A percentile compares a stretch with the other conserved stretches of the same genome.
These are phyloP conservation scores for Sordaria brevicollis DNA, from an alignment of 495 filamentous ascomycete genomes.

Conservation along the genomic window DNA sequence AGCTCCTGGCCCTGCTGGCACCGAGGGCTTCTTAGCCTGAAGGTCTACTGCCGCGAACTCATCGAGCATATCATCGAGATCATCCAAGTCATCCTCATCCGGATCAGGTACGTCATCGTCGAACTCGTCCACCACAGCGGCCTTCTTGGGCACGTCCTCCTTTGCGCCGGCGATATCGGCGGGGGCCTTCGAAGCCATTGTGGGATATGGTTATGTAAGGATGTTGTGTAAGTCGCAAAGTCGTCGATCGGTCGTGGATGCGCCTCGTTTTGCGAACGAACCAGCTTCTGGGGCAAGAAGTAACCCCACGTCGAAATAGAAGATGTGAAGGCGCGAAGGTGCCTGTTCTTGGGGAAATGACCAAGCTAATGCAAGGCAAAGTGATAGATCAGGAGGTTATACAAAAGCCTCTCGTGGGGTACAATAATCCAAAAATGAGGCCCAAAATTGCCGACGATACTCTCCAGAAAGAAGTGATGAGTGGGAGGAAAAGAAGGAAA, in stretches of 20 bases:
- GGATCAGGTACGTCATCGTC: conserved; percentile 52
- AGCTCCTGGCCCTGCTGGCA: conserved; percentile 26
- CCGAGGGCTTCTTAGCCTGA: conserved; percentile 37
- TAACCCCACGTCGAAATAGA: neutral
- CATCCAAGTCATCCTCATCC: conserved; percentile 81
- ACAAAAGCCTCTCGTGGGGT: neutral
- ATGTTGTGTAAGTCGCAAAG: neutral
- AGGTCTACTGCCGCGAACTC: conserved; percentile 60
- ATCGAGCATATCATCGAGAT: conserved; percentile 89
- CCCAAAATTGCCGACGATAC: neutral
- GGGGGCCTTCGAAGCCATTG: conserved; percentile 10
- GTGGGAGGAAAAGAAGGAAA: neutral
- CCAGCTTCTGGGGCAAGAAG: neutral
- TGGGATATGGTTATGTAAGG: neutral
- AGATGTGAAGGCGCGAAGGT: neutral
- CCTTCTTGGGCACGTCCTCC: conserved; percentile 5
- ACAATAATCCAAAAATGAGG: neutral
- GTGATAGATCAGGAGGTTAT: neutral
- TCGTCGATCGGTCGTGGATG: neutral
- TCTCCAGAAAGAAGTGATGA: neutral
- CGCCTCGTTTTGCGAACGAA: neutral
- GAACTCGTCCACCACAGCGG: conserved; percentile 14
- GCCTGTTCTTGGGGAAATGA: neutral
- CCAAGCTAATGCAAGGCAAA: neutral
- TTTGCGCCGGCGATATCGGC: conserved; percentile 8